These are phyloP conservation scores for Pestalotiopsis sp. DNA, from an alignment of 2,329 filamentous ascomycete species.

Conservation along the genomic window DNA sequence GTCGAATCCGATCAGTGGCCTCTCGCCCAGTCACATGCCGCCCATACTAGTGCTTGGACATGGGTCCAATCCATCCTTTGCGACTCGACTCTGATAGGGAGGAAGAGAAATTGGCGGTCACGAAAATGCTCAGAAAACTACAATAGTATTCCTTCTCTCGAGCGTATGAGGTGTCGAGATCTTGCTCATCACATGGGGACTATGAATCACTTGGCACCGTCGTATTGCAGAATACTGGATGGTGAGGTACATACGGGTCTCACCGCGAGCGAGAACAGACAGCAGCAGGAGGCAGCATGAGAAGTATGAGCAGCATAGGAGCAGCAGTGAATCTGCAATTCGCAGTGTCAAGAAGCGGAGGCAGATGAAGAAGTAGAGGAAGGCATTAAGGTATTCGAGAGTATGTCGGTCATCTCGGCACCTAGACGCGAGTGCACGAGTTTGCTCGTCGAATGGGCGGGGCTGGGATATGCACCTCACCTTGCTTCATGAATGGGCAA, in stretches of 20 bases:
- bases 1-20: not conserved
- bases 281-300: not conserved
- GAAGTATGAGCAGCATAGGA: not conserved
- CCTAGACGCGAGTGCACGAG: not conserved
- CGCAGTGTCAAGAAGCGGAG: no score
- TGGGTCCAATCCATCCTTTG: not conserved
- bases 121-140: not conserved
- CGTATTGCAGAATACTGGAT: not conserved
- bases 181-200: not conserved
- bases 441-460: not conserved
- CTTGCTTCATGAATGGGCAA: not conserved
- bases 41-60: conserved; percentile 1
- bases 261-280: not conserved
- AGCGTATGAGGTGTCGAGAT: not conserved
- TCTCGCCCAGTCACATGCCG: not conserved
- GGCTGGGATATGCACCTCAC: not conserved
- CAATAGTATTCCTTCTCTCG: not conserved
- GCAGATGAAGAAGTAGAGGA: not conserved
- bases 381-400: not conserved
- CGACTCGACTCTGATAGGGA: not conserved
- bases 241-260: not conserved
- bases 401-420: not conserved
- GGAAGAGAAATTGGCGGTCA: not conserved
- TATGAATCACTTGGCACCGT: not conserved
- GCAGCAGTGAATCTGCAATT: no score